Percentiles rank a stretch among this genome's conserved stretches.
phyloP scores from a whole-genome alignment of 345 rosid species.

The Camelina hispida region DNA sequence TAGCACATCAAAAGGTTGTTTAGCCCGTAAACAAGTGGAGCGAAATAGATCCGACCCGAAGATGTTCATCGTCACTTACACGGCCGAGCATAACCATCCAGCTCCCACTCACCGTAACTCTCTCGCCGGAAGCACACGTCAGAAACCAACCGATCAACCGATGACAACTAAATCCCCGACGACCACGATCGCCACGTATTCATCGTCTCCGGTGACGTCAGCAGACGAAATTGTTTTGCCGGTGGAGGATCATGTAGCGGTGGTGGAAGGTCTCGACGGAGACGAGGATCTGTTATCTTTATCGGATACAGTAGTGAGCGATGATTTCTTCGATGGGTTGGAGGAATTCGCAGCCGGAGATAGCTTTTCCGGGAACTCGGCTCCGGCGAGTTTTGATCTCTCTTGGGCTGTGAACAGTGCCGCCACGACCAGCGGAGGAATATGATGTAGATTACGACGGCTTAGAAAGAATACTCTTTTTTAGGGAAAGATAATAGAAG shows the following conservation, averaged over 20 bases:
- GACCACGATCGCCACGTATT: constrained; percentile 48
- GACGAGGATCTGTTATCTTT: constrained; percentile 62
- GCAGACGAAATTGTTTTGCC: constrained; percentile 47
- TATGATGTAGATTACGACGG: constrained; percentile 41
- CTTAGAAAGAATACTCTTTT: constrained; percentile 37
- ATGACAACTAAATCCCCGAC: constrained; percentile 40
- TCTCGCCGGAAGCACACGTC: constrained; percentile 92
- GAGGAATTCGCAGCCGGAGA: constrained; percentile 62
- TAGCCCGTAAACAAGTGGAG: constrained; percentile 99
- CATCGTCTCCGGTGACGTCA: constrained; percentile 65
- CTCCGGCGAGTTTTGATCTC: constrained; percentile 57
- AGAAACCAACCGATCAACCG: constrained; percentile 54
- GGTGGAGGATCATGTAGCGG: constrained; percentile 48
- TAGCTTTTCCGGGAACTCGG: constrained; percentile 58
- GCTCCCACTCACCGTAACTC: constrained; percentile 96
- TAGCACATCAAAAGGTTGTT: constrained; percentile 92
- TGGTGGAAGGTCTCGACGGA: constrained; percentile 59
- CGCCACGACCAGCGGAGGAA: constrained; percentile 52
- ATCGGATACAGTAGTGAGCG: constrained; percentile 66
- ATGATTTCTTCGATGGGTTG: constrained; percentile 83
- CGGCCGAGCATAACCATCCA: constrained; percentile 94
- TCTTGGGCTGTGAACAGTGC: constrained; percentile 57
- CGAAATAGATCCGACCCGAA: constrained; percentile 93
- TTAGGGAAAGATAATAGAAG: constrained; percentile 34
- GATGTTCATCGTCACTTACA: constrained; percentile 90